These are phyloP conservation scores for Prunus salicina DNA, from an alignment of 306 rosid species.

Conservation along the genomic window DNA sequence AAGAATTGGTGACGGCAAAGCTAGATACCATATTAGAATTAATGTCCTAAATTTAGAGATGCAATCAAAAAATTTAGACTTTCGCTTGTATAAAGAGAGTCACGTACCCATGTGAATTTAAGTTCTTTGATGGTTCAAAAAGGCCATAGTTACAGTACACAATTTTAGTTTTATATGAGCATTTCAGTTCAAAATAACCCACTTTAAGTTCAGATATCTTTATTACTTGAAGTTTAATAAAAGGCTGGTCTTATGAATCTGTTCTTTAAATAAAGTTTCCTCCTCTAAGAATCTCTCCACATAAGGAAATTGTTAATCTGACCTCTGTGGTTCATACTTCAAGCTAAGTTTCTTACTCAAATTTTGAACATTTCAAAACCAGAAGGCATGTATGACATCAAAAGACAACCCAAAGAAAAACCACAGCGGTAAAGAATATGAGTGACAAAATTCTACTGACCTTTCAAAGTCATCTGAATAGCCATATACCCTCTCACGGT, in stretches of 20 bases:
- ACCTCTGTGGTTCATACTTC: not conserved
- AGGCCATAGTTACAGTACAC: not conserved
- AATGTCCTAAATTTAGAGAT: constrained; percentile 12
- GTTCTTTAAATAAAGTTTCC: not conserved
- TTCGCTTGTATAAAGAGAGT: not conserved
- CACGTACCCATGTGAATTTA: too few relatives aligned
- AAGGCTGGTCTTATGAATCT: not conserved
- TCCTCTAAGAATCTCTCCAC: not conserved
- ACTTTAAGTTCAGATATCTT: not conserved
- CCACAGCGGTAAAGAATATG: not conserved
- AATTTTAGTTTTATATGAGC: not conserved
- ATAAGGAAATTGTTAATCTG: not conserved
- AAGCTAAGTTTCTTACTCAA: not conserved
- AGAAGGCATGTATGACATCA: not conserved
- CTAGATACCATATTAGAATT: constrained; percentile 11
- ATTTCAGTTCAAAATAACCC: not conserved
- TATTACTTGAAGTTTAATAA: not conserved
- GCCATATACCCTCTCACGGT: constrained; percentile 72
- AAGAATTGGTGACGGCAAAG: constrained; percentile 1
- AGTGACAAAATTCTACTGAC: constrained; percentile 36
- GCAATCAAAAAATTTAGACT: not conserved
- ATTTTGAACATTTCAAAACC: not conserved
- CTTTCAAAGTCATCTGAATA: constrained; percentile 93
- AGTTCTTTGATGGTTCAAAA: not conserved
- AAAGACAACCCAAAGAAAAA: not conserved